These are phyloP conservation scores for Wickerhamomyces alni DNA, from an alignment of 805 yeast genomes.

Conservation along the genomic window DNA sequence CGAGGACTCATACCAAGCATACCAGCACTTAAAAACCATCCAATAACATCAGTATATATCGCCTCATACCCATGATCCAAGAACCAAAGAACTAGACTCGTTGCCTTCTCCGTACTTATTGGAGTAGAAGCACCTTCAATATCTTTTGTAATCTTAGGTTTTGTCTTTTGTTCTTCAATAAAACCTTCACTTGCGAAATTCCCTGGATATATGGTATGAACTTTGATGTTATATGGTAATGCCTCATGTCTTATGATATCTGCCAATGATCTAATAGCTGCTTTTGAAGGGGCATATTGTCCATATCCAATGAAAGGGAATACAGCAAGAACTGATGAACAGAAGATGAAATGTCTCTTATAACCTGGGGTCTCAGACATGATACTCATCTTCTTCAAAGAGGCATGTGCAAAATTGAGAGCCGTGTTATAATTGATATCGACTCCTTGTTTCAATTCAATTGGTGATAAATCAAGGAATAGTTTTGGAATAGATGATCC, in stretches of 20 bases:
- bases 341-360: conserved; percentile 49
- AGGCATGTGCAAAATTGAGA: conserved; percentile 61
- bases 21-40: conserved; percentile 70
- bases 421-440: conserved; percentile 69
- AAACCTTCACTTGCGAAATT: conserved; percentile 88
- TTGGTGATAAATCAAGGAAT: conserved; percentile 57
- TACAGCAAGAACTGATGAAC: conserved; percentile 74
- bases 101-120: conserved; percentile 60
- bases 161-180: conserved; percentile 70
- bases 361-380: conserved; percentile 15
- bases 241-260: conserved; percentile 81
- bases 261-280: conserved; percentile 71
- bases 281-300: conserved; percentile 86
- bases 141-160: conserved; percentile 73
- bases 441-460: conserved; percentile 57
- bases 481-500: conserved; percentile 80
- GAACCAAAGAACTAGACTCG: conserved; percentile 48
- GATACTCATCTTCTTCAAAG: conserved; percentile 35
- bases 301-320: conserved; percentile 89
- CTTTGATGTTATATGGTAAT: conserved; percentile 56
- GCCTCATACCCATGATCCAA: conserved; percentile 64
- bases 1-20: conserved; percentile 70
- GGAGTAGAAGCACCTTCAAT: conserved; percentile 85
- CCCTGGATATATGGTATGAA: conserved; percentile 80
- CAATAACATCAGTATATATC: conserved; percentile 76